Conservation (phyloP, 2,329 filamentous ascomycete genomes). For the Cytospora leucostoma region DNA sequence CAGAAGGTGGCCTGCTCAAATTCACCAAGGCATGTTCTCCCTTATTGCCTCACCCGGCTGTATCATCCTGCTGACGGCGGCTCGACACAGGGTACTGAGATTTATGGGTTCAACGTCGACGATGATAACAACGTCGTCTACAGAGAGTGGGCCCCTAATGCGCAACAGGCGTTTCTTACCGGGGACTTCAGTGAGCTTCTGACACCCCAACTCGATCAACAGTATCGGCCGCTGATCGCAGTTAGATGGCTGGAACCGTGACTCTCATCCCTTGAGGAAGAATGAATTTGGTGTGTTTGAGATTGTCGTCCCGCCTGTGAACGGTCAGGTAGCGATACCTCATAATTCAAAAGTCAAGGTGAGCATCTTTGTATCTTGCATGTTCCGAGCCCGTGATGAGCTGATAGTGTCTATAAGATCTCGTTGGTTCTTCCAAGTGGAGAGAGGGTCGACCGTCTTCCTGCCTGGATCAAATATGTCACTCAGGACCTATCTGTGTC, state of each 20-base stretch:
- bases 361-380: background rate
- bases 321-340: constrained; percentile 77
- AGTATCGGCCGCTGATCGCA: constrained; percentile 34
- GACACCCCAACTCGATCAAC: background rate
- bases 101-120: constrained; percentile 81
- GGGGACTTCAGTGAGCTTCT: constrained; percentile 83
- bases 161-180: constrained; percentile 78
- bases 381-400: background rate
- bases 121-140: constrained; percentile 84
- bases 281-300: constrained; percentile 86
- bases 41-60: background rate
- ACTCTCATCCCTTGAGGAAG: constrained; percentile 84
- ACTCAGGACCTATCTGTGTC: constrained; percentile 90
- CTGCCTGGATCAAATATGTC: constrained; percentile 96
- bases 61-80: constrained; percentile 12
- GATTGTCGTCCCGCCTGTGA: constrained; percentile 67
- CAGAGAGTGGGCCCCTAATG: constrained; percentile 95
- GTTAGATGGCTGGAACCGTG: constrained; percentile 81
- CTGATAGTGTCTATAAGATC: constrained; percentile 56
- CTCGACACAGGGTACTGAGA: constrained; percentile 72
- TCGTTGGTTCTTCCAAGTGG: constrained; percentile 78
- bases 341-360: constrained; percentile 98
- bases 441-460: constrained; percentile 82
- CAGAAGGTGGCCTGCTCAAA: constrained; percentile 86
- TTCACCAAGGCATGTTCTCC: constrained; percentile 71